Conservation (phyloP, 2,329 filamentous ascomycete species). For the Zasmidium cellare region DNA sequence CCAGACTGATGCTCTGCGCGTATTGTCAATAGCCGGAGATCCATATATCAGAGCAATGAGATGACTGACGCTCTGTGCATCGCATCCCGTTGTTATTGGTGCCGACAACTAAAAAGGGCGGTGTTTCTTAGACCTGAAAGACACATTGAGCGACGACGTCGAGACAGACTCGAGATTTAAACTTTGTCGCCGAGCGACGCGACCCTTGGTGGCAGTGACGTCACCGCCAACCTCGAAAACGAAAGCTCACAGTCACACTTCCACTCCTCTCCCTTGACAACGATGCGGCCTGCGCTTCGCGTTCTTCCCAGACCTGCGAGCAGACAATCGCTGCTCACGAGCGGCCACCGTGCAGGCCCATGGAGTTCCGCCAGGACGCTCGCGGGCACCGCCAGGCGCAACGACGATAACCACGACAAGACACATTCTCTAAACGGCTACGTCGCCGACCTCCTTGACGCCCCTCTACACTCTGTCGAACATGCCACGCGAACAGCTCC, state of each 20-base stretch:
- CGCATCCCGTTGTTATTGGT: too few relatives aligned
- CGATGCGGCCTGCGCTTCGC: constrained; percentile 17
- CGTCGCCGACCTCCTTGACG: constrained; percentile 29
- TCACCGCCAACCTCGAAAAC: neutral
- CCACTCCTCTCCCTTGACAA: constrained; percentile 2
- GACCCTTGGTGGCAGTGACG: too few relatives aligned
- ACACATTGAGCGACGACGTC: too few relatives aligned
- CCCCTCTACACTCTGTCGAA: constrained; percentile 18
- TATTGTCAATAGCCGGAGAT: too few relatives aligned
- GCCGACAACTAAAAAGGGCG: too few relatives aligned
- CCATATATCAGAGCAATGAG: too few relatives aligned
- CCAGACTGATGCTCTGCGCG: too few relatives aligned
- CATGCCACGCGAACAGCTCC: constrained; percentile 26
- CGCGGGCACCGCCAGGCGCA: neutral
- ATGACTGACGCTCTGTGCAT: too few relatives aligned
- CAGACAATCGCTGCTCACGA: neutral
- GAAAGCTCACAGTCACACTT: too few relatives aligned
- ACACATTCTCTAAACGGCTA: constrained; percentile 32
- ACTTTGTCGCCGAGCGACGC: too few relatives aligned
- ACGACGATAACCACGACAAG: constrained; percentile 28
- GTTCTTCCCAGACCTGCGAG: neutral
- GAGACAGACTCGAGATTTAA: too few relatives aligned
- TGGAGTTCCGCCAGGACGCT: neutral
- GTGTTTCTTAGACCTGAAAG: too few relatives aligned
- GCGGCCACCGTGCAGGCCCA: neutral